phyloP scores from a whole-genome alignment of 169 alveolate genomes.

The Eimeria maxima region DNA sequence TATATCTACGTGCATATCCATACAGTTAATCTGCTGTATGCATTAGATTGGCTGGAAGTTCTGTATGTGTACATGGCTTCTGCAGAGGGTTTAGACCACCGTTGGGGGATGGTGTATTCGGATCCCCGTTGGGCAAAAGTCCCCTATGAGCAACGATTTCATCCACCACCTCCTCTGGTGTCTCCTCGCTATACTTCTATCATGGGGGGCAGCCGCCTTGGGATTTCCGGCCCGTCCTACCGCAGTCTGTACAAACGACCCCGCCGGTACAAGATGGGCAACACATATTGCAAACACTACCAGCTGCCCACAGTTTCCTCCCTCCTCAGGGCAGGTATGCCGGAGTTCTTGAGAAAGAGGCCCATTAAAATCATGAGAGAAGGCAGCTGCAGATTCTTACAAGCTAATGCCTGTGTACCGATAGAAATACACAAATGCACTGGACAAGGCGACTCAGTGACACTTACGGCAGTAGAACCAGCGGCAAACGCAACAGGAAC shows the following conservation, averaged over 20 bases:
- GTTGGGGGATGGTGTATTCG: not conserved
- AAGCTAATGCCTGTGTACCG: not conserved
- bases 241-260: conserved; percentile 43
- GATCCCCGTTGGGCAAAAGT: conserved; percentile 22
- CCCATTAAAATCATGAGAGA: conserved; percentile 26
- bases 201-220: not conserved
- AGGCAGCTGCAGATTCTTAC: not conserved
- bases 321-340: not conserved
- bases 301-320: conserved; percentile 54
- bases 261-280: not conserved
- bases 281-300: conserved; percentile 36
- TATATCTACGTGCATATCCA: no score
- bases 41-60: no score
- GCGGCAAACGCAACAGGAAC: no score
- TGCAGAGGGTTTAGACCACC: conserved; percentile 38
- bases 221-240: not conserved
- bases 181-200: not conserved
- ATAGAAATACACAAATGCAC: not conserved
- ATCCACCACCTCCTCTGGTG: conserved; percentile 30
- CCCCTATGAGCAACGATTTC: not conserved
- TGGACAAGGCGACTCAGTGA: not conserved
- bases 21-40: no score
- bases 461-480: not conserved
- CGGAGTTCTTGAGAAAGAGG: conserved; percentile 22
- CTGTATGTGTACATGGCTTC: no score